phyloP scores from a whole-genome alignment of 306 rosid genomes.

The Vigna radiata region DNA sequence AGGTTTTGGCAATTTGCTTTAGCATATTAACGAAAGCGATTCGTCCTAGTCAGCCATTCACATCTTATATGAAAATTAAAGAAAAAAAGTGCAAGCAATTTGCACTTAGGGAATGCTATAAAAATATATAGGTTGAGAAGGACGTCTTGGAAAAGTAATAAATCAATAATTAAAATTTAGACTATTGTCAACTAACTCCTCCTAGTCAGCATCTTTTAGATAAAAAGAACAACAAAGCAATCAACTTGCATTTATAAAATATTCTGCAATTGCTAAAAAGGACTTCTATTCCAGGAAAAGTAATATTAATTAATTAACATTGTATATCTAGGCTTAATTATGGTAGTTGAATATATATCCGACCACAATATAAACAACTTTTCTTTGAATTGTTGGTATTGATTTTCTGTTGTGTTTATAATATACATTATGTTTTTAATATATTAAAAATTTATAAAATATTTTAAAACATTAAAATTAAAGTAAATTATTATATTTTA shows the following conservation, averaged over 20 bases:
- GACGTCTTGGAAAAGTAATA: conserved; percentile 39
- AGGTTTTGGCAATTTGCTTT: conserved; percentile 7
- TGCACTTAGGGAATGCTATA: conserved; percentile 29
- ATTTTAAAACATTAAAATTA: too few species aligned
- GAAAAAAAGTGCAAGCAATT: conserved; percentile 46
- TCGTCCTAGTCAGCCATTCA: conserved; percentile 40
- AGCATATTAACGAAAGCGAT: conserved; percentile 3
- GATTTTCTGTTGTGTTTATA: too few species aligned
- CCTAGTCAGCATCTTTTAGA: conserved; percentile 29
- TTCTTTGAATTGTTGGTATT: too few species aligned
- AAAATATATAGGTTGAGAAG: conserved; percentile 16
- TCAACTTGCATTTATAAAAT: conserved; percentile 41
- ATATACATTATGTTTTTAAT: too few species aligned
- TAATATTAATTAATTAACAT: conserved; percentile 3
- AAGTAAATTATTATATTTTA: too few species aligned
- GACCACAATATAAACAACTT: too few species aligned
- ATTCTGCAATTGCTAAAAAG: conserved; percentile 13
- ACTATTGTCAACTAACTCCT: conserved; percentile 7
- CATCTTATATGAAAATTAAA: conserved; percentile 12
- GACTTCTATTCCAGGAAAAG: conserved; percentile 40
- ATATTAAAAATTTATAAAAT: too few species aligned
- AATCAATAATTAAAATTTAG: conserved; percentile 10
- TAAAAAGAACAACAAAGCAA: conserved; percentile 40
- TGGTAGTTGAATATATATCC: not conserved
- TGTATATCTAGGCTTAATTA: not conserved